Percentiles rank a stretch among this genome's conserved stretches.
Conservation (phyloP, 148 eudicot species). For the Rhododendron molle region DNA sequence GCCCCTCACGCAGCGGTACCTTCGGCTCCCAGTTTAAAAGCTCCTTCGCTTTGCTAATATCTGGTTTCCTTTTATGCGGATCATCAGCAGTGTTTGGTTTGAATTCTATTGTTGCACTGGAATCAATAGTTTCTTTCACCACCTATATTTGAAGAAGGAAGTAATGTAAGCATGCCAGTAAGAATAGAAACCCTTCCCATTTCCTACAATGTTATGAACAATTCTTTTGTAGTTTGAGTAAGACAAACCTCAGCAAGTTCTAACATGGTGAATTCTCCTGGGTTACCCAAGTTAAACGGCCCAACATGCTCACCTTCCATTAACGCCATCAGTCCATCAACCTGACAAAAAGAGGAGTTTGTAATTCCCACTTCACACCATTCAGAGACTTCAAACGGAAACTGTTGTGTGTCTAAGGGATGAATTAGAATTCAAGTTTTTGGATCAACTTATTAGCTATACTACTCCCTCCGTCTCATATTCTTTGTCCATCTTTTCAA, state of each 20-base stretch:
- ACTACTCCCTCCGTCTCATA: not conserved
- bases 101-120: slow-evolving; percentile 71
- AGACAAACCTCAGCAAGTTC: slow-evolving; percentile 82
- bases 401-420: not conserved
- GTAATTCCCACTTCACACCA: not conserved
- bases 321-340: slow-evolving; percentile 74
- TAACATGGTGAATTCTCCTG: slow-evolving; percentile 91
- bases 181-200: not conserved
- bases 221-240: not conserved
- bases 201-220: not conserved
- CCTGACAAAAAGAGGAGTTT: slow-evolving; percentile 33
- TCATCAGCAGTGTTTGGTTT: slow-evolving; percentile 74
- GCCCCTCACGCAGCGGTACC: slow-evolving; percentile 62
- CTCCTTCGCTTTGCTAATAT: slow-evolving; percentile 80
- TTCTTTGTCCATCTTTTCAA: not conserved
- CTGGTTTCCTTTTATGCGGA: slow-evolving; percentile 90
- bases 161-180: not conserved
- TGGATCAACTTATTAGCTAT: not conserved
- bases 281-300: slow-evolving; percentile 87
- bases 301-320: slow-evolving; percentile 92
- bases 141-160: slow-evolving; percentile 34
- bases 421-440: not conserved
- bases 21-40: slow-evolving; percentile 88
- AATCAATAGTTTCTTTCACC: slow-evolving; percentile 74
- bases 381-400: not conserved